phyloP scores from a whole-genome alignment of 179 eudicot species.

The Beta corolliflora region DNA sequence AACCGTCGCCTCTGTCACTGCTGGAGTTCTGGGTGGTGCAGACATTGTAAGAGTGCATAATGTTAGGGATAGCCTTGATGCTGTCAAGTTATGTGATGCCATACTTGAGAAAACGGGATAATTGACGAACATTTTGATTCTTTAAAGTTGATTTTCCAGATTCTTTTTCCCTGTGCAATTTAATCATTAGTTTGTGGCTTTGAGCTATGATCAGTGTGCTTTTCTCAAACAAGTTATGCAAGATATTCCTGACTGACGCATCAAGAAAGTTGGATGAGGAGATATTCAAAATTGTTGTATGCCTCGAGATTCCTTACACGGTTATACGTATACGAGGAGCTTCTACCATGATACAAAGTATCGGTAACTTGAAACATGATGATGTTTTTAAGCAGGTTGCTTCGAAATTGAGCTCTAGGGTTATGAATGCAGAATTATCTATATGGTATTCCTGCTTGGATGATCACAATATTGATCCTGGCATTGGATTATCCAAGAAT shows the following conservation, averaged over 20 bases:
- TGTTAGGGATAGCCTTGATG: constrained; percentile 61
- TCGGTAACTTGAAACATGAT: constrained; percentile 44
- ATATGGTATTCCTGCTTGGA: constrained; percentile 70
- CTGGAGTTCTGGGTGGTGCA: constrained; percentile 77
- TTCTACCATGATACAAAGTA: constrained; percentile 73
- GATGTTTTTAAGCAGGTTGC: constrained; percentile 63
- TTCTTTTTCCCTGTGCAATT: not conserved
- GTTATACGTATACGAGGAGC: constrained; percentile 85
- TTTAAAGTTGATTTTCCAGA: not conserved
- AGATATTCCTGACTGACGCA: not conserved
- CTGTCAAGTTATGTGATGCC: constrained; percentile 87
- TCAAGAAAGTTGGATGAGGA: constrained; percentile 51
- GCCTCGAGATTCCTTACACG: constrained; percentile 56
- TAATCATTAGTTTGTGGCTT: not conserved
- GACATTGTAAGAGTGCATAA: constrained; percentile 87
- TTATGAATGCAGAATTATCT: constrained; percentile 54
- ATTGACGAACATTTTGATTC: not conserved
- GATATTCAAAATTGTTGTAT: constrained; percentile 51
- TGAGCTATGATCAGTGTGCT: not conserved
- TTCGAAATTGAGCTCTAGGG: constrained; percentile 46
- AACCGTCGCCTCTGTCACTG: constrained; percentile 63
- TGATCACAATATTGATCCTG: constrained; percentile 67
- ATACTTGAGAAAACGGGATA: constrained; percentile 35
- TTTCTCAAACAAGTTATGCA: not conserved
- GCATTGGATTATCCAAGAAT: constrained; percentile 76